Conservation (phyloP, 2,329 filamentous ascomycete genomes). For the Meredithiella fracta region DNA sequence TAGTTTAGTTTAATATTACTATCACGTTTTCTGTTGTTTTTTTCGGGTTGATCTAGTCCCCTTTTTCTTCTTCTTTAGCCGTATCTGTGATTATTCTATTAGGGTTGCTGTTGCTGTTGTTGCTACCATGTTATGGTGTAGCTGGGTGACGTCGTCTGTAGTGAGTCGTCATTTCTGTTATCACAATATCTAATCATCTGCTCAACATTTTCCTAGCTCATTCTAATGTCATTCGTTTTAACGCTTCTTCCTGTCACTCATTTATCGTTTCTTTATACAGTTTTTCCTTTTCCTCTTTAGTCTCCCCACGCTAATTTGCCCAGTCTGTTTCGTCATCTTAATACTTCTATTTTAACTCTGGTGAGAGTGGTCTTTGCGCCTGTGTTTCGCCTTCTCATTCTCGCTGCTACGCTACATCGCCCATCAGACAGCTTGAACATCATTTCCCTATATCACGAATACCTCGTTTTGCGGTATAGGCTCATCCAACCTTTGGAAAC, state of each 20-base stretch:
- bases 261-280: slow-evolving; percentile 6
- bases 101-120: too few relatives aligned
- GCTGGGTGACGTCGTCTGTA: neutral
- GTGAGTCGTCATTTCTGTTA: neutral
- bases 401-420: neutral
- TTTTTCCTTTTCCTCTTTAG: slow-evolving; percentile 5
- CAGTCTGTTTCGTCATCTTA: neutral
- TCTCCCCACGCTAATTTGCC: slow-evolving; percentile 5
- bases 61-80: neutral
- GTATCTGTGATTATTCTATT: neutral
- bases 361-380: neutral
- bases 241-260: slow-evolving; percentile 4
- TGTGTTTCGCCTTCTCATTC: neutral
- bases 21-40: neutral
- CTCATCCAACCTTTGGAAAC: slow-evolving; percentile 6
- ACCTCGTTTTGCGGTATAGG: slow-evolving; percentile 4
- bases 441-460: slow-evolving; percentile 9
- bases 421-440: neutral
- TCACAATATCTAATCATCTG: neutral
- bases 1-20: neutral
- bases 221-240: slow-evolving; percentile 1
- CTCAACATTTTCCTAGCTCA: neutral
- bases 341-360: neutral
- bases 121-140: slow-evolving; percentile 4
- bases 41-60: neutral